phyloP scores from a whole-genome alignment of 2,329 filamentous ascomycete species.

The Phialemonium atrogriseum region DNA sequence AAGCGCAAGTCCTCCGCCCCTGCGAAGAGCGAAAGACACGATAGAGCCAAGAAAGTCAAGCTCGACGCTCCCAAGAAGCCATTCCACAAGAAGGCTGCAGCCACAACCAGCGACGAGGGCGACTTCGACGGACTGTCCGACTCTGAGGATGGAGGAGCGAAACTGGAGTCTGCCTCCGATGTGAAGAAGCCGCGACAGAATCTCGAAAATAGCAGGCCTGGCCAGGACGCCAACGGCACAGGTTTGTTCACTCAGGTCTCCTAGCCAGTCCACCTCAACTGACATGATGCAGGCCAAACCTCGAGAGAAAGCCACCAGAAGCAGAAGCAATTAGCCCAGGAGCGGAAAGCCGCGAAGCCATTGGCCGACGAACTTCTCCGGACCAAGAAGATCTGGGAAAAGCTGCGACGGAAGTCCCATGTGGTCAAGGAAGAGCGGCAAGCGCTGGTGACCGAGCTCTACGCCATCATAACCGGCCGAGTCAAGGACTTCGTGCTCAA shows the following conservation, averaged over 20 bases:
- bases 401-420: slow-evolving; percentile 84
- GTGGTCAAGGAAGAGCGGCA: slow-evolving; percentile 85
- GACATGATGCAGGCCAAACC: slow-evolving; percentile 45
- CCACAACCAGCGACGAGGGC: slow-evolving; percentile 23
- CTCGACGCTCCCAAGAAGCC: slow-evolving; percentile 1
- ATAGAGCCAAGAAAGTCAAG: slow-evolving; percentile 3
- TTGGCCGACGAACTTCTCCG: slow-evolving; percentile 82
- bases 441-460: slow-evolving; percentile 80
- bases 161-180: slow-evolving; percentile 29
- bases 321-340: slow-evolving; percentile 79
- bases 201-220: slow-evolving; percentile 12
- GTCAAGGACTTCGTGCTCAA: slow-evolving; percentile 97
- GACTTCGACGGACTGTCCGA: slow-evolving; percentile 37
- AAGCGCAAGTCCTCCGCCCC: slow-evolving; percentile 1
- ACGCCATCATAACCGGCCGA: slow-evolving; percentile 80
- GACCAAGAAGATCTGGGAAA: slow-evolving; percentile 96
- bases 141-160: slow-evolving; percentile 44
- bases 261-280: too few species aligned
- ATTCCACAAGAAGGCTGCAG: slow-evolving; percentile 24
- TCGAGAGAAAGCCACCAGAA: slow-evolving; percentile 86
- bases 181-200: slow-evolving; percentile 24
- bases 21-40: too few species aligned
- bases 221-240: slow-evolving; percentile 20
- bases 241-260: neutral
- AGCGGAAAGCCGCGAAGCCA: slow-evolving; percentile 88